Base-by-base conservation (phyloP, 495 filamentous ascomycete genomes). In the Podospora australis region DNA sequence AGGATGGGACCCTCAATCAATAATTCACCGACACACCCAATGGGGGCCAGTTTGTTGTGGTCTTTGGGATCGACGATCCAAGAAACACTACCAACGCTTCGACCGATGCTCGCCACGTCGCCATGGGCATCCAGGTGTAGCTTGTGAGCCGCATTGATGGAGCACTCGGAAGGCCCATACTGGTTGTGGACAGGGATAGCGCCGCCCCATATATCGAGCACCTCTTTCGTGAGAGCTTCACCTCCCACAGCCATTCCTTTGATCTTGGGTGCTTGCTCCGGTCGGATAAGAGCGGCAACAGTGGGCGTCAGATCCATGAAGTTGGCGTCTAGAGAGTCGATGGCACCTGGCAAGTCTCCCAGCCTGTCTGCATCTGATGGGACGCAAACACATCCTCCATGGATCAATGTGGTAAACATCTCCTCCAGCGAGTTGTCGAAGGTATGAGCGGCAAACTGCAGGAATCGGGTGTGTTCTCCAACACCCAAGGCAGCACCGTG, bases 21-120 rank as follows among this genome's bases (percentile, higher is more conserved):
- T 4, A 95, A 74, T 59, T 95, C 88, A 6, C 88, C 88, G 22
- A 86, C 67, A 9, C 76, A 75, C 2, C 88, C 88, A 7, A 83
- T 71, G 10, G 86, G 64, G 4, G 83, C 77, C 1, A 84, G 77
- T 1, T 67, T 9, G 73, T 79, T 4, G 66, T 73, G 38, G 77
- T 82, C 9, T 59, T 62, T 16, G 81, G 69, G 44, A 83, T 84
- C 63, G 69, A 88, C 26, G 73, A 82, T 16, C 82, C 82, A 49
- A 0, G 48, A 35, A 2, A 55, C 34, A 38, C 54, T 48, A 1
- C 54, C 42, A 2, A 61, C 50, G 14, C 43, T 35, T 0, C 34
- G 46, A 2, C 60, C 62, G 16, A 65, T 55, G 25, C 55, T 57
- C 16, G 32, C 46, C 1, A 46, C 36, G 1, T 56, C 50, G n/a